Evolutionary conservation across 306 rosid genomes (phyloP), one percentile per base, ranked within the genome.

Genomic region (Vachellia pachyceras): DNA sequence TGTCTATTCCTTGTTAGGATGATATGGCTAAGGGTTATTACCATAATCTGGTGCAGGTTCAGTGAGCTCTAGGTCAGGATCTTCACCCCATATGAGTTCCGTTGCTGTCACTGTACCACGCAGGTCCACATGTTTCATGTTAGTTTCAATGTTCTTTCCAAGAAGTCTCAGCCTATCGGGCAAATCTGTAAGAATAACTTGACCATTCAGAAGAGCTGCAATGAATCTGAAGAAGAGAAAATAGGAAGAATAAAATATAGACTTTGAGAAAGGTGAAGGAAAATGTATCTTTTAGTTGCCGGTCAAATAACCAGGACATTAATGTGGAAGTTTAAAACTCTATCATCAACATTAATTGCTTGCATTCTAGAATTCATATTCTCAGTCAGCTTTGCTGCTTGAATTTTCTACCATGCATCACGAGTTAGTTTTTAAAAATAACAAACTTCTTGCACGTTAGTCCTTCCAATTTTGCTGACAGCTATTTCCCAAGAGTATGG

Each of bases 121-220:
- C 44, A 87, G 55, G 50, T 84, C 79, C 44, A 82, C 79, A 35
- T 91, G 91, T 45, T 80, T 67, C 82, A 90, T 85, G 68, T 94
- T 91, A 83, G 88, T 87, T 83, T 89, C 91, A 67, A 91, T 77
- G 78, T 94, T 94, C 87, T 90, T 91, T 83, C 80, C 86, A 63
- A 91, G 90, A 68, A 94, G 81, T 82, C 90, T 88, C 65, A 94
- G 80, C 82, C 97, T 89, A 89, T 94, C 98, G 69, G 91, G 93
- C 77, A 91, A 85, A 89, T 91, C 97, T 10, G 94, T 91, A 42
- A 91, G 93, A 82, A 85, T 13, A 78, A 90, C 98, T 76, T 87
- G 88, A 67, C 93, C 88, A 35, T 94, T 94, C 88, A 94, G 78
- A 81, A 91, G 94, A 82, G 97, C 92, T 70, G 98, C 97, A 85